These are phyloP conservation scores for Sisymbrium irio DNA, from an alignment of 345 rosid species.

Conservation along the genomic window DNA sequence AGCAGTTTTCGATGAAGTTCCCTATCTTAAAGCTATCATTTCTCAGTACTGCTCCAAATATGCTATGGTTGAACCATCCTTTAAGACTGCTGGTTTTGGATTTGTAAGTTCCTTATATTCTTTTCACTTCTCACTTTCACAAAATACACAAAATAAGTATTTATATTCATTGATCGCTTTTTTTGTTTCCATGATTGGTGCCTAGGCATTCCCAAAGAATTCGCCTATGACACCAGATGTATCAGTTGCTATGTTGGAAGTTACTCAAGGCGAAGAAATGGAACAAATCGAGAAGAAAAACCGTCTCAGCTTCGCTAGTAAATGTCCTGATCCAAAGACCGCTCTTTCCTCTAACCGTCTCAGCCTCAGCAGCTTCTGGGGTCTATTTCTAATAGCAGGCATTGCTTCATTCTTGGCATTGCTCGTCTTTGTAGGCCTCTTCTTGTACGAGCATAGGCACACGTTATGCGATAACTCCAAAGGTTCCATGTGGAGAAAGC, in stretches of 20 bases:
- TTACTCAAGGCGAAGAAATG: slow-evolving; percentile 36
- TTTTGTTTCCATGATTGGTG: neutral
- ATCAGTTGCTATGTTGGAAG: slow-evolving; percentile 46
- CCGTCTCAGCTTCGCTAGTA: neutral
- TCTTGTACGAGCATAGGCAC: slow-evolving; percentile 19
- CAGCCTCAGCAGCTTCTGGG: slow-evolving; percentile 40
- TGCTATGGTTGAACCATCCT: slow-evolving; percentile 23
- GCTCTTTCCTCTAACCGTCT: slow-evolving; percentile 34
- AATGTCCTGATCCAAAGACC: slow-evolving; percentile 19
- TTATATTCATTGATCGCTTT: neutral
- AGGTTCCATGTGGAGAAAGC: slow-evolving; percentile 30
- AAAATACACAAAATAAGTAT: no score
- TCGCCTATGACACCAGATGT: slow-evolving; percentile 41
- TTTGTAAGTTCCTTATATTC: slow-evolving; percentile 33
- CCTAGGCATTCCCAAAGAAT: slow-evolving; percentile 41
- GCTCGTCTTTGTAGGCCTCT: slow-evolving; percentile 12
- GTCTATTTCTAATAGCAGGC: slow-evolving; percentile 45
- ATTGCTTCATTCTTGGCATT: slow-evolving; percentile 38
- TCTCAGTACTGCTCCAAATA: slow-evolving; percentile 16
- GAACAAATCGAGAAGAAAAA: slow-evolving; percentile 13
- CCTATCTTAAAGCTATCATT: slow-evolving; percentile 31
- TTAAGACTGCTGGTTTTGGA: slow-evolving; percentile 42
- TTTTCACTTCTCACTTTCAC: neutral
- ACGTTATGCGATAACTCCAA: slow-evolving; percentile 10
- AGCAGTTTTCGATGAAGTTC: slow-evolving; percentile 38